Evolutionary conservation across 257 asterid species (phyloP), one percentile per base, ranked within the genome.

Genomic region (Schizonepeta tenuifolia): DNA sequence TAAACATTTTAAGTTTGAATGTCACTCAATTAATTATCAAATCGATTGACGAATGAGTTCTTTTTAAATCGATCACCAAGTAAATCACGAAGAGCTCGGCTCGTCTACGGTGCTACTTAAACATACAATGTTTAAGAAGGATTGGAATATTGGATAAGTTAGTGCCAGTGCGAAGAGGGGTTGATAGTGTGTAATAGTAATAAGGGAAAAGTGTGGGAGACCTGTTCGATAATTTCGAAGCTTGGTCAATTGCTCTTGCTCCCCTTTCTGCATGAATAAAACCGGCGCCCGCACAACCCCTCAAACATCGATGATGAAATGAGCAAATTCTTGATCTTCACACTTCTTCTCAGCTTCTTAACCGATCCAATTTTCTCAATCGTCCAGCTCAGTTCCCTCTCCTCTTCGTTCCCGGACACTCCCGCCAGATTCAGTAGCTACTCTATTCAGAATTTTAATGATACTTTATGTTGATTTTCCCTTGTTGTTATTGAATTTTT

Each of bases 391-490:
- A 41, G 69, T 28, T 65, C 74, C 66, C 51, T 21, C 22, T 66
- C 75, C 57, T 40, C 49, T 38, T 71, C 74, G 15, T 72, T 77
- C 74, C 40, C 74, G 53, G 81, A 77, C 59, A 71, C 78, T 58
- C 81, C 81, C 56, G 77, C 78, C 55, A 58, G 71, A 71, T 77
- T 77, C 73, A 47, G 81, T 77, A 66, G 51, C 68, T 15, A 24
- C 63, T 10, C 35, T 38, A 24, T 36, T 38, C 41, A 47, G 10
- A 68, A 22, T 50, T 70, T 21, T 54, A 20, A 47, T 9, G 21
- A 12, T 33, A 58, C 7, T 33, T 8, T 13, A 9, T 18, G 6
- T 7, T 66, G 0, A 43, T 46, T 7, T 7, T 26, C 4, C 13
- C 20, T 1, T 12, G 9, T 24, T 35, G 73, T 36, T 14, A 55